These are phyloP conservation scores for Solanum bukasovii DNA, from an alignment of 257 asterid species.

Conservation along the genomic window DNA sequence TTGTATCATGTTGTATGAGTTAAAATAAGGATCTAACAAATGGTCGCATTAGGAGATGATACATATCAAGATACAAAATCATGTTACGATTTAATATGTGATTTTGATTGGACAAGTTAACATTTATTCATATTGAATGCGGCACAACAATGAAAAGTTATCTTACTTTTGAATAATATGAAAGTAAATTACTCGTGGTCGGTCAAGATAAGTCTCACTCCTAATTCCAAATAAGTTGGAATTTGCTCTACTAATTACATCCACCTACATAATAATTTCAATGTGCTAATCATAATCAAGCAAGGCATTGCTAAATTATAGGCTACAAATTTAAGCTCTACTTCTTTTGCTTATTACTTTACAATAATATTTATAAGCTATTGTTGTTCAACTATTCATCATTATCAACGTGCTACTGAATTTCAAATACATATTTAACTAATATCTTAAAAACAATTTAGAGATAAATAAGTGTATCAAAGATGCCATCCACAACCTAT, in stretches of 20 bases:
- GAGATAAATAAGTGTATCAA: neutral
- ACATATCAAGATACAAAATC: neutral
- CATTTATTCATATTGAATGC: neutral
- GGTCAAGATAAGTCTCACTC: accelerated
- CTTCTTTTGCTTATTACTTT: neutral
- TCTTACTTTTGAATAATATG: neutral
- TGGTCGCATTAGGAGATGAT: neutral
- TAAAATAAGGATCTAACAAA: neutral
- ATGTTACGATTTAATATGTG: neutral
- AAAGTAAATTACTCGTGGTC: accelerated
- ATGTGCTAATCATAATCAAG: neutral
- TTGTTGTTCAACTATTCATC: neutral
- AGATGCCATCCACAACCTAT: neutral
- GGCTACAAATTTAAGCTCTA: neutral
- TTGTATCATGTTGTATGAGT: neutral
- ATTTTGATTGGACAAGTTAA: too few relatives aligned
- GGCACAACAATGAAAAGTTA: neutral
- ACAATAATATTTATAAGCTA: neutral
- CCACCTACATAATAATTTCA: neutral
- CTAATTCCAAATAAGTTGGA: neutral
- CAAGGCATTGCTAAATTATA: neutral
- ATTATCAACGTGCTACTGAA: neutral
- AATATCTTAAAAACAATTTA: neutral
- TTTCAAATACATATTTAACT: neutral
- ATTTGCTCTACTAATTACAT: neutral